Evolutionary conservation across 129 eudicot genomes (phyloP).

Genomic region (Centella asiatica): DNA sequence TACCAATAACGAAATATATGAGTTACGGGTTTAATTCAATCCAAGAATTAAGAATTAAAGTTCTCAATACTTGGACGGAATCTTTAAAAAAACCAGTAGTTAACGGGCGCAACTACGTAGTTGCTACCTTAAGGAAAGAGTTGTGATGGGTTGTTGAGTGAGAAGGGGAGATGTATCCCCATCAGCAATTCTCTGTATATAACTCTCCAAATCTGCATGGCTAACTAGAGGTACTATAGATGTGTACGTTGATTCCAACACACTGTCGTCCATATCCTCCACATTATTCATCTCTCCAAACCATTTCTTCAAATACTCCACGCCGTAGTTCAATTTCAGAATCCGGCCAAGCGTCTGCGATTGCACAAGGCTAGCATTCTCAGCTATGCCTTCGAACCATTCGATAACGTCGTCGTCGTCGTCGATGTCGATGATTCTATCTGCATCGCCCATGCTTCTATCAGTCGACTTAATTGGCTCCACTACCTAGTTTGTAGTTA

Average conservation of each 20-base stretch:
- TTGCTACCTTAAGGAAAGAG: constrained; percentile 66
- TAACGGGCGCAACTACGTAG: not conserved
- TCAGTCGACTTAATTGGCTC: not conserved
- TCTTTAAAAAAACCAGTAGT: not conserved
- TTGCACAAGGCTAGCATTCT: constrained; percentile 48
- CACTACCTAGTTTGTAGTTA: too few relatives aligned
- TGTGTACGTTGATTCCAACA: constrained; percentile 38
- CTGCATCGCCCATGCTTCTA: not conserved
- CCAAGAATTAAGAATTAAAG: too few relatives aligned
- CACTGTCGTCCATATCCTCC: constrained; percentile 28
- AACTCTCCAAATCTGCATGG: constrained; percentile 81
- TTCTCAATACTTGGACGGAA: not conserved
- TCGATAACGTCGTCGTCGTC: constrained; percentile 21
- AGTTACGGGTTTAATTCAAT: too few relatives aligned
- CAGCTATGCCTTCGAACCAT: constrained; percentile 57
- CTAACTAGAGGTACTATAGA: constrained; percentile 58
- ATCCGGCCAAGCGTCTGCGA: constrained; percentile 44
- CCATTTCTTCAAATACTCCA: constrained; percentile 65
- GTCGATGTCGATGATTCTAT: not conserved
- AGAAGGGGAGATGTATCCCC: constrained; percentile 62
- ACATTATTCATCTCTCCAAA: constrained; percentile 43
- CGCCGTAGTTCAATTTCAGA: constrained; percentile 42
- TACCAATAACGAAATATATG: too few relatives aligned
- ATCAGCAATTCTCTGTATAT: constrained; percentile 65
- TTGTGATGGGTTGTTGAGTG: constrained; percentile 59